phyloP scores from a whole-genome alignment of 106 monocot genomes.

The Agapanthus africanus region DNA sequence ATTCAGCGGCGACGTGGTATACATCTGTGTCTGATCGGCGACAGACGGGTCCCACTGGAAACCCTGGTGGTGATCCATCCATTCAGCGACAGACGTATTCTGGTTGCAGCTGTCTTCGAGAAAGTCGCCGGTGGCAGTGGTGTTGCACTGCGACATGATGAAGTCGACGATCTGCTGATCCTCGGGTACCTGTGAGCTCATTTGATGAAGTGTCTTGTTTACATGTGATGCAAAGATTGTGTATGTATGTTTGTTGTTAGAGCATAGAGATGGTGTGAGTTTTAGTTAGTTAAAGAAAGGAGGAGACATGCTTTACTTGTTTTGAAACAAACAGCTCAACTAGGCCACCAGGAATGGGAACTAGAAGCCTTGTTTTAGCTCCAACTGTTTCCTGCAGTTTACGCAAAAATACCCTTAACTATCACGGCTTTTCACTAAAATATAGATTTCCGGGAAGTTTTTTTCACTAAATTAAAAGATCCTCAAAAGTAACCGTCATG shows the following conservation, averaged over 20 bases:
- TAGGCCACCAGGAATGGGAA: constrained; percentile 51
- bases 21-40: too few species aligned
- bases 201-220: background rate
- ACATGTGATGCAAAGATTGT: constrained; percentile 12
- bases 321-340: constrained; percentile 54
- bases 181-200: constrained; percentile 36
- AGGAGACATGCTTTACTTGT: constrained; percentile 28
- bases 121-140: background rate
- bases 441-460: background rate
- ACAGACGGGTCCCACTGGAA: constrained; percentile 23
- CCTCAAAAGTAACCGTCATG: too few species aligned
- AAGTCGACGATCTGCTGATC: constrained; percentile 42
- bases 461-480: too few species aligned
- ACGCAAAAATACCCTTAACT: background rate
- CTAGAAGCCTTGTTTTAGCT: constrained; percentile 45
- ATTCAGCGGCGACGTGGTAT: constrained; percentile 32
- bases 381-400: constrained; percentile 35
- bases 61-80: background rate
- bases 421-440: too few species aligned
- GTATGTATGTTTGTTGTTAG: too few species aligned
- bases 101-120: background rate
- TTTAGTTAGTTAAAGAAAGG: background rate
- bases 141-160: constrained; percentile 50
- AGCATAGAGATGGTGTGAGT: constrained; percentile 26
- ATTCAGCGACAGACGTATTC: too few species aligned